These are phyloP conservation scores for Camellia lanceoleosa DNA, from an alignment of 148 eudicot genomes.

Conservation along the genomic window DNA sequence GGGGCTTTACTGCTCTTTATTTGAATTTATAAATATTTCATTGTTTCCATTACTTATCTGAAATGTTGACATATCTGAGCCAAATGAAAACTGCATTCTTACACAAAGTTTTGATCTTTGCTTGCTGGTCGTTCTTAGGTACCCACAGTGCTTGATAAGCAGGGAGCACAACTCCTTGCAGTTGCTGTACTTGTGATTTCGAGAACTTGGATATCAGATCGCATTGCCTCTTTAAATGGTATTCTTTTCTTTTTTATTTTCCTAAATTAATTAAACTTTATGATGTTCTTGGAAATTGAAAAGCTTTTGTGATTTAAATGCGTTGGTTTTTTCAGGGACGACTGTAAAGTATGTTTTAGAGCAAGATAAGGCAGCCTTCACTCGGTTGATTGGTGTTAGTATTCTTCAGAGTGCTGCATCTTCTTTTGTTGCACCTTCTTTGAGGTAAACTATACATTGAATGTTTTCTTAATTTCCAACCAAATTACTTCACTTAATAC, in stretches of 20 bases:
- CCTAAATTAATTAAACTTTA: background rate
- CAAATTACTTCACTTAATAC: background rate
- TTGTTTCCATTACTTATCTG: background rate
- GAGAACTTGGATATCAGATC: constrained; percentile 93
- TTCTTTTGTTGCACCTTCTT: constrained; percentile 92
- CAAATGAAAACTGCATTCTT: background rate
- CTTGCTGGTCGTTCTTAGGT: constrained; percentile 44
- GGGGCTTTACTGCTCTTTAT: background rate
- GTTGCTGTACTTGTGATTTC: constrained; percentile 88
- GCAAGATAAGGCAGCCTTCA: constrained; percentile 85
- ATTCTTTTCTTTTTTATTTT: constrained; percentile 16
- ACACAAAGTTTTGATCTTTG: constrained; percentile 8
- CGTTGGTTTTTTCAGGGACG: constrained; percentile 53
- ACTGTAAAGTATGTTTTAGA: constrained; percentile 91
- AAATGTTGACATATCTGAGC: background rate
- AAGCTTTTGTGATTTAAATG: constrained; percentile 7
- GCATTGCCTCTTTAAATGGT: constrained; percentile 98
- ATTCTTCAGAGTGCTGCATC: constrained; percentile 95
- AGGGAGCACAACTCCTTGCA: constrained; percentile 91
- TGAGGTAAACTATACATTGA: constrained; percentile 48
- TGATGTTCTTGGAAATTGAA: constrained; percentile 2
- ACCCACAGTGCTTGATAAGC: constrained; percentile 90
- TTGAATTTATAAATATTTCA: background rate
- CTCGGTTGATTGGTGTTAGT: constrained; percentile 82
- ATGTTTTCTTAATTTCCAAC: background rate